Base-by-base conservation (phyloP, 1,139 yeast genomes). In the Taphrina confusa region DNA sequence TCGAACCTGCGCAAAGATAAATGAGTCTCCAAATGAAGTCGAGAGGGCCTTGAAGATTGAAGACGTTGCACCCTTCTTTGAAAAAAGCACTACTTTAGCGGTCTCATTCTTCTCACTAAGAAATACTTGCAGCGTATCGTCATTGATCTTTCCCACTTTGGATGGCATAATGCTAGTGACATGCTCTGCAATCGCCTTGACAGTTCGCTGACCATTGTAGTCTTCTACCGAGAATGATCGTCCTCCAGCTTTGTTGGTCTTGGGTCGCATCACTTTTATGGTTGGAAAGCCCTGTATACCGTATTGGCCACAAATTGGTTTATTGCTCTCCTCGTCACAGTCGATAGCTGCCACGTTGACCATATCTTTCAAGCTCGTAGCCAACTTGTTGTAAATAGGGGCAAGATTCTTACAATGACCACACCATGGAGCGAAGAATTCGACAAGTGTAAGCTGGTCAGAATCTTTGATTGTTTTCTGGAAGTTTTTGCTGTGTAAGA, bases 381-480 rank as follows among this genome's bases (percentile, higher is more conserved):
- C 71, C 22, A 76, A 73, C 18, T 69, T 70, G 28, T 71, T 69
- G 67, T 61, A 91, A 63, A 78, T 79, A 71, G 97, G 97, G 61
- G 96, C 96, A 75, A 91, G 80, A 75, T 82, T 87, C 81, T 91
- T 91, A 81, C 97, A 91, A 80, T 91, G 97, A 58, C 97, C 97
- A 79, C 98, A 91, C 98, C 98, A 92, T 75, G 96, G 96, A 60
- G 97, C 97, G 72, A 87, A 91, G 77, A 87, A 91, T 78, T 91
- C 89, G 66, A 92, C 92, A 66, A 92, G 78, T 59, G 91, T 90
- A 73, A 91, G 96, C 79, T 87, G 88, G 62, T 80, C 74, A 57
- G 78, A 75, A 71, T 88, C 90, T 37, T 78, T 75, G 65, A 87
- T 80, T 65, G 88, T 75, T 28, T 80, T 81, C 47, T 85, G 84